These are phyloP conservation scores for Wickerhamomyces mucosus DNA, from an alignment of 805 yeast genomes.

Conservation along the genomic window DNA sequence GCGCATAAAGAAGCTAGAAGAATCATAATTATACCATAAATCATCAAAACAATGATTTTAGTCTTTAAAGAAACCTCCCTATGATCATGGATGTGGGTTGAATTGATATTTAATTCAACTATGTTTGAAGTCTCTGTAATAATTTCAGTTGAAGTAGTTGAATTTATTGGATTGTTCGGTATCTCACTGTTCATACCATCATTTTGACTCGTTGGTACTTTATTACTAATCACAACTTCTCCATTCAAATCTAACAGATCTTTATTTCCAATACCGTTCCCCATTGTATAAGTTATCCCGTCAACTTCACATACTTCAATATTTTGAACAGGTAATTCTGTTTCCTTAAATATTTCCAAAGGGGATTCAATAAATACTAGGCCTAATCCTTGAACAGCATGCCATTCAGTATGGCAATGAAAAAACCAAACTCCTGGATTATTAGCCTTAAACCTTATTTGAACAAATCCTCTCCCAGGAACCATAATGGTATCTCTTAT, in stretches of 20 bases:
- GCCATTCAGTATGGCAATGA: conserved; percentile 90
- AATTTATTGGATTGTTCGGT: not conserved
- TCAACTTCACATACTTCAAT: conserved; percentile 37
- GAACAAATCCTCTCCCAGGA: conserved; percentile 55
- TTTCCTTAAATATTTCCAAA: conserved; percentile 30
- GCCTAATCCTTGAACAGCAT: conserved; percentile 73
- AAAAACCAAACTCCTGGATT: conserved; percentile 94
- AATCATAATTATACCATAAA: conserved; percentile 22
- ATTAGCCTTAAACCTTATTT: conserved; percentile 62
- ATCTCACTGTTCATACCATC: not conserved
- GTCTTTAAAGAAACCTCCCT: conserved; percentile 10
- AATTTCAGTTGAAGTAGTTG: not conserved
- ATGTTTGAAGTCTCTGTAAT: not conserved
- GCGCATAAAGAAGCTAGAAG: conserved; percentile 7
- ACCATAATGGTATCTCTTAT: conserved; percentile 68
- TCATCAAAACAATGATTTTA: conserved; percentile 20
- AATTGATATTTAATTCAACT: not conserved
- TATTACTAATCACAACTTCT: conserved; percentile 13
- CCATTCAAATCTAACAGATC: conserved; percentile 49
- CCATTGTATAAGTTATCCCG: conserved; percentile 36
- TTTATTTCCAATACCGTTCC: conserved; percentile 63
- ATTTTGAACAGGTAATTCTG: conserved; percentile 33
- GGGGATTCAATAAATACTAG: conserved; percentile 66
- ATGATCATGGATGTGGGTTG: not conserved
- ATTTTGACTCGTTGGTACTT: not conserved